A percentile compares a stretch with the other conserved stretches of the same genome.
phyloP scores from a whole-genome alignment of 768 basidiomycete genomes.

The Sarcodon aspratus region DNA sequence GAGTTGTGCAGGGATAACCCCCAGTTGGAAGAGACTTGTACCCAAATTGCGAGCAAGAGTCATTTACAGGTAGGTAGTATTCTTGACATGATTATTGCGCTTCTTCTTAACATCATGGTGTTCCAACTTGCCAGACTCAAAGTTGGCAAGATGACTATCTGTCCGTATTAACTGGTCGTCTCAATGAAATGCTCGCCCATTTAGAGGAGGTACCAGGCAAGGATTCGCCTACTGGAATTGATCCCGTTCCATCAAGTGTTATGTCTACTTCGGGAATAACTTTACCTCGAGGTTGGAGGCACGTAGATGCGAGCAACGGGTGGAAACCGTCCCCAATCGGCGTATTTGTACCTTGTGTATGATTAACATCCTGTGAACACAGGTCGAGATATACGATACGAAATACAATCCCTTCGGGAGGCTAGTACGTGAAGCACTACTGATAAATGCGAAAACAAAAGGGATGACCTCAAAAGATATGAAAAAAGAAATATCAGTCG shows the following conservation, averaged over 20 bases:
- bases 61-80: slow-evolving; percentile 3
- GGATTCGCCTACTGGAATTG: background rate
- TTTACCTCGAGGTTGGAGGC: slow-evolving; percentile 40
- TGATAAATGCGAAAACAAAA: no score
- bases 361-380: no score
- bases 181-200: slow-evolving; percentile 23
- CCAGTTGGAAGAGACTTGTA: slow-evolving; percentile 14
- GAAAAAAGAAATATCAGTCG: no score
- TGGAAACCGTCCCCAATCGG: slow-evolving; percentile 71
- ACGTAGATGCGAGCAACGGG: slow-evolving; percentile 25
- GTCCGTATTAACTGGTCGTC: slow-evolving; percentile 42
- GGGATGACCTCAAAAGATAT: no score
- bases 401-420: no score
- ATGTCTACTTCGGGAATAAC: no score
- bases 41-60: slow-evolving; percentile 3
- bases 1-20: slow-evolving; percentile 26
- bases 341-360: slow-evolving; percentile 21
- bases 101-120: background rate
- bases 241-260: no score
- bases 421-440: no score
- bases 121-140: slow-evolving; percentile 14
- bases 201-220: background rate
- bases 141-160: slow-evolving; percentile 42
- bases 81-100: background rate
- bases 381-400: no score